Conservation (phyloP, 441 rosid genomes). For the Jatropha podagrica region DNA sequence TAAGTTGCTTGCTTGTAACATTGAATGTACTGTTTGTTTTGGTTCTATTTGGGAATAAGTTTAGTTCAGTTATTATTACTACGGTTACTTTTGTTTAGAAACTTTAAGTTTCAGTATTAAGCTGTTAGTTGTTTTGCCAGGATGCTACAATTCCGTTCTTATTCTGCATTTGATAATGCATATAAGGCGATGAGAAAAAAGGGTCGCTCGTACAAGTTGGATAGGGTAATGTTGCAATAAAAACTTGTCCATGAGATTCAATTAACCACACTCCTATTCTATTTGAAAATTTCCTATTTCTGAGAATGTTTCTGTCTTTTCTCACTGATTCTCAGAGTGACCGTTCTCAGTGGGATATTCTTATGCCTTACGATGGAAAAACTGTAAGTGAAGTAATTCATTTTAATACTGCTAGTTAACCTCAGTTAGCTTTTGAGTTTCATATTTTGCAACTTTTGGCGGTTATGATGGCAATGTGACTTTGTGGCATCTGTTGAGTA, state of each 20-base stretch:
- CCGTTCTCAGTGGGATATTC: conserved; percentile 53
- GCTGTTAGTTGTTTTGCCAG: conserved; percentile 37
- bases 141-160: conserved; percentile 60
- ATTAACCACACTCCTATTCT: conserved; percentile 1
- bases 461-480: neutral
- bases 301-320: conserved; percentile 3
- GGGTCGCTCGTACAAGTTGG: conserved; percentile 56
- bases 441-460: neutral
- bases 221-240: conserved; percentile 47
- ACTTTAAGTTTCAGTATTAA: neutral
- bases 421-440: neutral
- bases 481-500: neutral
- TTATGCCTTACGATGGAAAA: conserved; percentile 59
- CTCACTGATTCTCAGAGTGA: conserved; percentile 46
- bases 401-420: neutral
- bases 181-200: conserved; percentile 36
- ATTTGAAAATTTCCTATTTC: conserved; percentile 1
- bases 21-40: neutral
- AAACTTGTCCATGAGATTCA: neutral
- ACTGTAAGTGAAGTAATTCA: conserved; percentile 46
- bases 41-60: neutral
- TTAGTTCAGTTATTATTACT: neutral
- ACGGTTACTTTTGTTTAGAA: neutral
- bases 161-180: conserved; percentile 43
- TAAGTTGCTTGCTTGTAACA: neutral